A percentile compares a stretch with the other conserved stretches of the same genome.
These are phyloP conservation scores for Hansenula lynferdii DNA, from an alignment of 1,139 yeast genomes.

Conservation along the genomic window DNA sequence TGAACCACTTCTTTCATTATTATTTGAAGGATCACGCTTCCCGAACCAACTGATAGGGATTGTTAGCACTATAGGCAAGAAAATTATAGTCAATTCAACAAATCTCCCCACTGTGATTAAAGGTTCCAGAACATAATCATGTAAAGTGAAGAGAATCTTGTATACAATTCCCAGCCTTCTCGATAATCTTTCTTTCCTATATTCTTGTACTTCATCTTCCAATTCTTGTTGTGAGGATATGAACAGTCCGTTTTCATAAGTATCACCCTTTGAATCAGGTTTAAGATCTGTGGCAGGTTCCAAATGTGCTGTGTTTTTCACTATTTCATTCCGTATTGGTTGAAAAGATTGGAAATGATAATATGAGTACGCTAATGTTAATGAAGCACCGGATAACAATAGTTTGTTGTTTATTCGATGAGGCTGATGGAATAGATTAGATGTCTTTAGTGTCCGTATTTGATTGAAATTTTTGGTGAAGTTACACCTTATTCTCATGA, in stretches of 20 bases:
- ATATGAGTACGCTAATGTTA: not conserved
- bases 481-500: too few species aligned
- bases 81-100: conserved; percentile 57
- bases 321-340: not conserved
- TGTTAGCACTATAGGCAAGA: conserved; percentile 62
- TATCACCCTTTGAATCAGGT: conserved; percentile 49
- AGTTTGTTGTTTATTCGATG: not conserved
- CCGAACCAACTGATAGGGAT: conserved; percentile 70
- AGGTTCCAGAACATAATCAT: conserved; percentile 64
- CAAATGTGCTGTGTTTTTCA: not conserved
- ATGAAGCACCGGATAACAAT: not conserved
- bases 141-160: conserved; percentile 35
- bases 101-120: conserved; percentile 62
- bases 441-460: not conserved
- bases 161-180: conserved; percentile 27
- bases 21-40: conserved; percentile 29
- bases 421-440: not conserved
- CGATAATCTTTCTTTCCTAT: conserved; percentile 22
- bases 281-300: conserved; percentile 12
- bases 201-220: conserved; percentile 27
- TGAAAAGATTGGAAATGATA: not conserved
- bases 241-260: conserved; percentile 65
- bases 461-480: not conserved
- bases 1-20: conserved; percentile 52
- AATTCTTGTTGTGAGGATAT: conserved; percentile 53